Evolutionary conservation across 345 rosid genomes (phyloP).

Genomic region (Stellera chamaejasme): DNA sequence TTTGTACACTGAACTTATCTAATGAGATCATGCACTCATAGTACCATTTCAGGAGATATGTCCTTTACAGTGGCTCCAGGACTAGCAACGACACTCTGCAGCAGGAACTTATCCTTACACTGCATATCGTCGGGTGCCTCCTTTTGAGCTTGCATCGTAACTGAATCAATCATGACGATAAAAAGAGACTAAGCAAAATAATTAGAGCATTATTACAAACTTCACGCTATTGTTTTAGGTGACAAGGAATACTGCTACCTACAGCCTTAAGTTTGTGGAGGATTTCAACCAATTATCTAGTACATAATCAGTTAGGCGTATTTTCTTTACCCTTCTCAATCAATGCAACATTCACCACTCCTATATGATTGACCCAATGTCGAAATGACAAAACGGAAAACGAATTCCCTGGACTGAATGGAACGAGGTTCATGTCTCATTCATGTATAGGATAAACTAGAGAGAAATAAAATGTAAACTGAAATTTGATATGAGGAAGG

Average conservation of each 20-base stretch:
- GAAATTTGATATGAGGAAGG: constrained; percentile 1
- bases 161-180: constrained; percentile 24
- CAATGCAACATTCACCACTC: no score
- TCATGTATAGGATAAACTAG: no score
- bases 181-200: constrained; percentile 8
- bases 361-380: no score
- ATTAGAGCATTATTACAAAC: background rate
- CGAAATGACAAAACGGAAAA: background rate
- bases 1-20: no score
- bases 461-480: constrained; percentile 1
- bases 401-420: no score
- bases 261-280: no score
- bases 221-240: no score
- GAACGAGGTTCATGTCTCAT: no score
- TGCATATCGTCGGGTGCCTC: constrained; percentile 73
- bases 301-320: no score
- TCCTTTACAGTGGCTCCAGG: constrained; percentile 57
- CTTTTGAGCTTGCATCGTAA: constrained; percentile 95
- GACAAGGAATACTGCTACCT: no score
- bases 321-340: no score
- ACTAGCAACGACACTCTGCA: constrained; percentile 55
- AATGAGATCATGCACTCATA: background rate
- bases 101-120: constrained; percentile 86
- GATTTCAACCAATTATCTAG: no score
- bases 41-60: constrained; percentile 67